A percentile compares a stretch with the other conserved stretches of the same genome.
Evolutionary conservation across 2,329 filamentous ascomycete genomes (phyloP).

Genomic region (Hypoxylon sp.): DNA sequence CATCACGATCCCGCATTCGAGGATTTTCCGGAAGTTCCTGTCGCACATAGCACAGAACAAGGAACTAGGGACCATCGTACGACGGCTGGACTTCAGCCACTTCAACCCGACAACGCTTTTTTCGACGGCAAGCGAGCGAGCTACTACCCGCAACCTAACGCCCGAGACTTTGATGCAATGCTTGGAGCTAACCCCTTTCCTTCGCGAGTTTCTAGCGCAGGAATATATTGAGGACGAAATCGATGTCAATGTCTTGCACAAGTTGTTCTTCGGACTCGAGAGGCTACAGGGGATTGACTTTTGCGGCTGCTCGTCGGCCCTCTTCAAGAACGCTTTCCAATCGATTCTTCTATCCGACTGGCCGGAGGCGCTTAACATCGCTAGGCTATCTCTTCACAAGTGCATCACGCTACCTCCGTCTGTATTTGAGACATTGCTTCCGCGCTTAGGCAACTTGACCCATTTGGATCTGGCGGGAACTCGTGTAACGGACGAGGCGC

Average conservation of each 20-base stretch:
- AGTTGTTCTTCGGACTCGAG: constrained; percentile 73
- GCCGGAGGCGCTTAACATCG: constrained; percentile 66
- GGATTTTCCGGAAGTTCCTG: constrained; percentile 84
- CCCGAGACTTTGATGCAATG: constrained; percentile 76
- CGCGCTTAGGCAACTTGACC: constrained; percentile 74
- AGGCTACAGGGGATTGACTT: constrained; percentile 76
- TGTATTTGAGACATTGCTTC: constrained; percentile 74
- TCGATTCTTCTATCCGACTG: constrained; percentile 62
- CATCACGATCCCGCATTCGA: constrained; percentile 83
- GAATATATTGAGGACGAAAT: constrained; percentile 84
- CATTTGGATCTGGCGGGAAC: constrained; percentile 84
- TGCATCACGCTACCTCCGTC: constrained; percentile 74
- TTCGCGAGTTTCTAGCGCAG: constrained; percentile 81
- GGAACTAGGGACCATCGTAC: constrained; percentile 76
- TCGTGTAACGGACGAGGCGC: constrained; percentile 74
- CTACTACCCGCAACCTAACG: constrained; percentile 78
- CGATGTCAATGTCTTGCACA: constrained; percentile 71
- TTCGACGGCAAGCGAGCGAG: constrained; percentile 76
- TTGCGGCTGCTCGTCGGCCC: constrained; percentile 74
- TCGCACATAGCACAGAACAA: constrained; percentile 72
- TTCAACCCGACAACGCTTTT: constrained; percentile 84
- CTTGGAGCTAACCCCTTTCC: constrained; percentile 73
- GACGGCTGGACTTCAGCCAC: constrained; percentile 84
- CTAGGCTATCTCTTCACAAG: constrained; percentile 79
- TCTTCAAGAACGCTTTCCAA: constrained; percentile 72